These are phyloP conservation scores for Aspergillus neoniger DNA, from an alignment of 2,329 filamentous ascomycete species.

Conservation along the genomic window DNA sequence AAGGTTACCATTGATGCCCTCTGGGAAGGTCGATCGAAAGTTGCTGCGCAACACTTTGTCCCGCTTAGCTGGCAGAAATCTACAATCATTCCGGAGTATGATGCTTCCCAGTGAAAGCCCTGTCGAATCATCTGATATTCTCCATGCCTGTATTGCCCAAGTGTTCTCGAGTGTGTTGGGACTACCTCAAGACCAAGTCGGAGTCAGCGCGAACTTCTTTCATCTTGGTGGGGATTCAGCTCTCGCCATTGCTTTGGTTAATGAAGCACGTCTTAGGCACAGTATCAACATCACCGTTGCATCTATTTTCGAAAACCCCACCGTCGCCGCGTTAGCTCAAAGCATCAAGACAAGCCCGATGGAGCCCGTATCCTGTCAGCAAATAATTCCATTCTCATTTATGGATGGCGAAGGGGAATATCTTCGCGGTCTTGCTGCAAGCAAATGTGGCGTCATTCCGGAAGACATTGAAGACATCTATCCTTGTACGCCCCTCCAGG, in stretches of 20 bases:
- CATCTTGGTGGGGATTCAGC: constrained; percentile 1
- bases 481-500: constrained; percentile 43
- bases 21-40: not conserved
- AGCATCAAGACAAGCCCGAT: not conserved
- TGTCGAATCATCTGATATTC: too few relatives aligned
- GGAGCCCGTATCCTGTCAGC: not conserved
- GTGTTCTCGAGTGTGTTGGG: not conserved
- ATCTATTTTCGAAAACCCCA: not conserved
- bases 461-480: constrained; percentile 38
- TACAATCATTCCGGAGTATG: not conserved
- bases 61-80: too few relatives aligned
- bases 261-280: not conserved
- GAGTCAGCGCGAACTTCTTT: not conserved
- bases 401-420: too few relatives aligned
- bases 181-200: not conserved
- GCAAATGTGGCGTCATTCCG: not conserved
- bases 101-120: not conserved
- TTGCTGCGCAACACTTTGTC: not conserved
- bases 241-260: not conserved
- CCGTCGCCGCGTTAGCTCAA: not conserved
- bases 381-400: not conserved
- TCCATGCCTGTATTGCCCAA: too few relatives aligned
- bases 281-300: not conserved
- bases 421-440: not conserved
- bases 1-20: not conserved